Evolutionary conservation across 2,329 filamentous ascomycete species (phyloP), one percentile per base, ranked within the genome.

Genomic region (Lanzia echinophila): DNA sequence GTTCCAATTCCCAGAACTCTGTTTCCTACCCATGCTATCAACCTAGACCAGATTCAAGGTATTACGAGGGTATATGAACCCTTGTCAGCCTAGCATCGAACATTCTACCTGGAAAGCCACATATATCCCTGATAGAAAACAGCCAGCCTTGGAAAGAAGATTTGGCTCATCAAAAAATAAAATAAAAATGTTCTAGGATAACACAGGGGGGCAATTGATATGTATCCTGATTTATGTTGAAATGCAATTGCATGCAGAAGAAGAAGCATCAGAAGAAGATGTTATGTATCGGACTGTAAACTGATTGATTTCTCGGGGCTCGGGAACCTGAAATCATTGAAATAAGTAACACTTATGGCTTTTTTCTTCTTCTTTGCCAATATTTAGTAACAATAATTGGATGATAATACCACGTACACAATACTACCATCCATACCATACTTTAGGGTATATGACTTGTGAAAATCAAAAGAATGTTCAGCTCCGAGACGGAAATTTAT

Each of bases 1-100:
- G 17, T 48, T 34, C 49, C 44, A 46, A 50, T 56, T 56, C 51
- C 58, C 58, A 56, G 56, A 41, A 49, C 39, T 58, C 44, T 39
- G 58, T 58, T 55, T 53, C 50, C 32, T 19, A 47, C 56, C 56
- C 56, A 36, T 53, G 53, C 50, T 20, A 19, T 24, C 32, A 36
- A 32, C 33, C 38, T 33, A 39, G 47, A 20, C 48, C 20, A 51
- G 44, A 53, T 53, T 55, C 47, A 47, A 38, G 44, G 39, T 36
- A 41, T 19, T 39, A 22, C 48, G 43, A 47, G 44, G 53, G 48
- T 39, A n/a, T 28, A 6, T 32, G 45, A 32, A 50, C 24, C 31
- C 41, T 42, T 41, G 42, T 46, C 33, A 42, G n/a, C 41, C 41
- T 43, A 11, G 42, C 34, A 55, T 43, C 33, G 34, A 38, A 44